Evolutionary conservation across 139 green algal genomes (phyloP).

Genomic region (Coelastrella sp.): DNA sequence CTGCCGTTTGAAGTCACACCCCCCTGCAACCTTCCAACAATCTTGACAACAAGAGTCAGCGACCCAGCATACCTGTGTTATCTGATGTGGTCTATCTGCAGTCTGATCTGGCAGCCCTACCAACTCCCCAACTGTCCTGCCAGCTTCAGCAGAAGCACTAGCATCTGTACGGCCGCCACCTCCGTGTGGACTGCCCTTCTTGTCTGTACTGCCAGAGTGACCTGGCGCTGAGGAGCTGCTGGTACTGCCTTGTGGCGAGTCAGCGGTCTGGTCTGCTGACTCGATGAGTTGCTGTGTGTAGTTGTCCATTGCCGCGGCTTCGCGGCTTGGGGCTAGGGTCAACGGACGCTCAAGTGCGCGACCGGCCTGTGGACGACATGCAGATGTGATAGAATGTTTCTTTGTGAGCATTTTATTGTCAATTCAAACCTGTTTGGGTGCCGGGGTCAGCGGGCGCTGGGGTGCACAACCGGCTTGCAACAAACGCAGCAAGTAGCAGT

Average conservation of each 20-base stretch:
- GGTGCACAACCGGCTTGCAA: too few species aligned
- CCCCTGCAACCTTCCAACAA: neutral
- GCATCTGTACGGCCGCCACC: too few species aligned
- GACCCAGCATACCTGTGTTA: constrained; percentile 1
- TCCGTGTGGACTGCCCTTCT: too few species aligned
- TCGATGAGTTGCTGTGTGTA: neutral
- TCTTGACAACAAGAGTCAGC: too few species aligned
- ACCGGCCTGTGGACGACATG: constrained; percentile 5
- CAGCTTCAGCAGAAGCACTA: neutral
- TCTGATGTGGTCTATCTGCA: neutral
- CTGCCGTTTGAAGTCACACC: neutral
- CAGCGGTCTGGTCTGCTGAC: neutral
- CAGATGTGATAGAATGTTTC: too few species aligned
- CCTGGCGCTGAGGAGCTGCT: neutral
- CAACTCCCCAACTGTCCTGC: neutral
- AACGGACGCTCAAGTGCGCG: constrained; percentile 11
- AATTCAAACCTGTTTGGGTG: too few species aligned
- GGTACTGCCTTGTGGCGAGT: neutral
- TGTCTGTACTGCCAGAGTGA: too few species aligned
- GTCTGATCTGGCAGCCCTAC: constrained; percentile 19
- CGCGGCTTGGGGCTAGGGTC: neutral
- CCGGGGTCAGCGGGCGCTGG: too few species aligned
- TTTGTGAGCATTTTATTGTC: too few species aligned
- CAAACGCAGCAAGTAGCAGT: too few species aligned
- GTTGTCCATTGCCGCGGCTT: constrained; percentile 37